These are phyloP conservation scores for Chalara sp. DNA, from an alignment of 2,329 filamentous ascomycete genomes.

Conservation along the genomic window DNA sequence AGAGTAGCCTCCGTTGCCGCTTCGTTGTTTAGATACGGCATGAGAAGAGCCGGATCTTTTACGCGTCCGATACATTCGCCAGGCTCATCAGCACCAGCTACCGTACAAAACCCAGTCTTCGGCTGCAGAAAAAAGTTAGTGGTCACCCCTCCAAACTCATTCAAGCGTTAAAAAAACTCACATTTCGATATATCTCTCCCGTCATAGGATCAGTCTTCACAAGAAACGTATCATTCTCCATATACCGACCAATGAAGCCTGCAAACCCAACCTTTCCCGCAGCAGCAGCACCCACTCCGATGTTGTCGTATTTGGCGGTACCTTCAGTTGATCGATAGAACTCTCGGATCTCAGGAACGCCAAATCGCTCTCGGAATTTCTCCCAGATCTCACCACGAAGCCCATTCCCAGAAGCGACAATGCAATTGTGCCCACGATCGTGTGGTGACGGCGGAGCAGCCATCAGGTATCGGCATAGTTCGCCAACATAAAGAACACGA, in stretches of 20 bases:
- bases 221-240: slow-evolving; percentile 36
- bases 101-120: slow-evolving; percentile 36
- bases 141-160: not conserved
- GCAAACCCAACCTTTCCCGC: slow-evolving; percentile 37
- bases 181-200: slow-evolving; percentile 34
- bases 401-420: slow-evolving; percentile 40
- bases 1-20: slow-evolving; percentile 38
- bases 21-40: slow-evolving; percentile 34
- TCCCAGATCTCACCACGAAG: slow-evolving; percentile 41
- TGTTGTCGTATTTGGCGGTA: slow-evolving; percentile 38
- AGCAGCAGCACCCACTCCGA: slow-evolving; percentile 32
- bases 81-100: slow-evolving; percentile 30
- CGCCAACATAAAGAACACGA: slow-evolving; percentile 39
- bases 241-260: slow-evolving; percentile 31
- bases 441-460: slow-evolving; percentile 36
- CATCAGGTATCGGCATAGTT: slow-evolving; percentile 41
- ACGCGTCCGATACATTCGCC: slow-evolving; percentile 39
- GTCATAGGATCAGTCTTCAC: slow-evolving; percentile 30
- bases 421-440: slow-evolving; percentile 36
- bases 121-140: slow-evolving; percentile 16
- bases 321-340: slow-evolving; percentile 42
- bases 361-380: slow-evolving; percentile 36
- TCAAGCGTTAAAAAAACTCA: not conserved
- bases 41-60: slow-evolving; percentile 31
- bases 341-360: slow-evolving; percentile 37